These are phyloP conservation scores for Odontarrhena argentea DNA, from an alignment of 345 rosid species.

Conservation along the genomic window DNA sequence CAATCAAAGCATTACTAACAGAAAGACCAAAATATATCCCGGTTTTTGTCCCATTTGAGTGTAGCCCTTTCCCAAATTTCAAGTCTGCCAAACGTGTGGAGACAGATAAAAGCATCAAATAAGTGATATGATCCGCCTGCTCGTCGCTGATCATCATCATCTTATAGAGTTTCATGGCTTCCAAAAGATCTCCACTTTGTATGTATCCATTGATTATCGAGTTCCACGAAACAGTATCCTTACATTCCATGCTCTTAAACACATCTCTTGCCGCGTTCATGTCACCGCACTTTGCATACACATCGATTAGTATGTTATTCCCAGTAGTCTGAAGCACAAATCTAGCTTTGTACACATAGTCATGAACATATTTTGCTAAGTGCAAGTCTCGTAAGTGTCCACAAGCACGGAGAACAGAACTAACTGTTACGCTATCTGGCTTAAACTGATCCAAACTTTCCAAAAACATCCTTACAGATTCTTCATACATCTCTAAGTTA, in stretches of 20 bases:
- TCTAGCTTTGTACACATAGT: conserved; percentile 46
- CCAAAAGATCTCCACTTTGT: conserved; percentile 42
- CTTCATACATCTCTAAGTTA: conserved; percentile 48
- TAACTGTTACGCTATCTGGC: conserved; percentile 58
- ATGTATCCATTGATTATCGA: conserved; percentile 56
- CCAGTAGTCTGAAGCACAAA: conserved; percentile 45
- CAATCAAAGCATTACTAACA: conserved; percentile 58
- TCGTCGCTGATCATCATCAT: conserved; percentile 48
- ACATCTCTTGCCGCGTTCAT: conserved; percentile 50
- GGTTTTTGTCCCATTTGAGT: conserved; percentile 50
- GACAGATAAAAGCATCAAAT: conserved; percentile 49
- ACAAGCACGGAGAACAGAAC: conserved; percentile 63
- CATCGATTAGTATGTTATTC: conserved; percentile 56
- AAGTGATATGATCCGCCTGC: conserved; percentile 57
- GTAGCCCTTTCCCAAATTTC: conserved; percentile 51
- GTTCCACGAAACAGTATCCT: conserved; percentile 69
- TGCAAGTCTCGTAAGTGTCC: conserved; percentile 48
- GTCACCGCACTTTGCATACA: conserved; percentile 62
- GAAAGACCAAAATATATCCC: conserved; percentile 49
- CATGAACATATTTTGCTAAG: conserved; percentile 52
- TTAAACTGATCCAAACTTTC: conserved; percentile 46
- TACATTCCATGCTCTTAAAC: conserved; percentile 48
- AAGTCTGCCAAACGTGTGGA: conserved; percentile 45
- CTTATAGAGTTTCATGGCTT: conserved; percentile 56
- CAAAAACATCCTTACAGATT: conserved; percentile 49